These are phyloP conservation scores for Coniella vitis DNA, from an alignment of 2,329 filamentous ascomycete species.

Conservation along the genomic window DNA sequence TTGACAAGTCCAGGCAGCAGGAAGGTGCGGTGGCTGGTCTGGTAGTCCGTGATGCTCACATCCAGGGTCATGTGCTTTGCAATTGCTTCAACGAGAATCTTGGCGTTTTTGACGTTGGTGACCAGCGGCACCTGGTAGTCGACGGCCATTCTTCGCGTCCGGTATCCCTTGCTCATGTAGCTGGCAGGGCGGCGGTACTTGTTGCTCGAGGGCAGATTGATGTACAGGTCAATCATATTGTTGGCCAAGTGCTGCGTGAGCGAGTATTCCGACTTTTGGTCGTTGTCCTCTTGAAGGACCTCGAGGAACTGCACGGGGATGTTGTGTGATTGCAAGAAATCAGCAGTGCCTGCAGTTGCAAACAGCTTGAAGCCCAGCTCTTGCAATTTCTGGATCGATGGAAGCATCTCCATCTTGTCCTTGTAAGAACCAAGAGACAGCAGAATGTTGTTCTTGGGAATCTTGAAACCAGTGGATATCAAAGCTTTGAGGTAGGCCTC, in stretches of 20 bases:
- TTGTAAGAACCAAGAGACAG: conserved; percentile 96
- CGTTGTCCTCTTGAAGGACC: conserved; percentile 70
- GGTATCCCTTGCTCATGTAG: conserved; percentile 98
- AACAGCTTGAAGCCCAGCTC: conserved; percentile 92
- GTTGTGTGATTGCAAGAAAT: conserved; percentile 90
- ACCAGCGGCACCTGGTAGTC: conserved; percentile 95
- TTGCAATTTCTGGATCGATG: conserved; percentile 82
- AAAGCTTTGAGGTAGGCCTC: conserved; percentile 97
- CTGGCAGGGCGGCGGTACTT: conserved; percentile 93
- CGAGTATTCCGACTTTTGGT: conserved; percentile 93
- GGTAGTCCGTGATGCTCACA: conserved; percentile 78
- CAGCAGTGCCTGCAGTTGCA: conserved; percentile 90
- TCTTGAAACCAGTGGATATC: conserved; percentile 90
- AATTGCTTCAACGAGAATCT: conserved; percentile 92
- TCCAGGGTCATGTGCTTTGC: conserved; percentile 81
- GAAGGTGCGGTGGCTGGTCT: conserved; percentile 77
- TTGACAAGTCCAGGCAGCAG: conserved; percentile 71
- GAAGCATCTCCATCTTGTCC: conserved; percentile 96
- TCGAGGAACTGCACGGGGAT: conserved; percentile 92
- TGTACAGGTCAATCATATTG: conserved; percentile 97
- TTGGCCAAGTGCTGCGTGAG: conserved; percentile 94
- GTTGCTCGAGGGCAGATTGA: conserved; percentile 98
- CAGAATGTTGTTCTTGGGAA: conserved; percentile 91
- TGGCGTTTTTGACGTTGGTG: conserved; percentile 98
- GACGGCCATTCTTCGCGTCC: conserved; percentile 94